Conservation (phyloP, 495 filamentous ascomycete genomes). For the Penicillium turbatum region DNA sequence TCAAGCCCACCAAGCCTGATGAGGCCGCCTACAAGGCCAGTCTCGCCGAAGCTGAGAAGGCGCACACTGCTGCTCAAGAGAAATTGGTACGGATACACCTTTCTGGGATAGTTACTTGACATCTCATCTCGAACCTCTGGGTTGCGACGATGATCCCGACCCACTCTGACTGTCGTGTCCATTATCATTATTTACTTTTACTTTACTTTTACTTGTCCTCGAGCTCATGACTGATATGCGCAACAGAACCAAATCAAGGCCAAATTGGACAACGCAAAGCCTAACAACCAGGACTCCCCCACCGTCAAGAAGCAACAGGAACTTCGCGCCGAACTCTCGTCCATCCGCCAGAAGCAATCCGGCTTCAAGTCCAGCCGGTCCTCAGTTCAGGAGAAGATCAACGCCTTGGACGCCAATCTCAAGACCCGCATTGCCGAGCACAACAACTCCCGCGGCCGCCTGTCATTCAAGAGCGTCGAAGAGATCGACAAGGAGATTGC, state of each 20-base stretch:
- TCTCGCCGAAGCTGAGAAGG: constrained; percentile 76
- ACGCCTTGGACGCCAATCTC: constrained; percentile 74
- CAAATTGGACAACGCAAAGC: constrained; percentile 75
- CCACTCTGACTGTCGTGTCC: constrained; percentile 2
- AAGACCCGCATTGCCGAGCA: constrained; percentile 78
- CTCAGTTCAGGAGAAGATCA: constrained; percentile 78
- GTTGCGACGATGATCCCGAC: constrained; percentile 2
- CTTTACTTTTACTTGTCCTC: neutral
- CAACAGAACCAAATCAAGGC: constrained; percentile 73
- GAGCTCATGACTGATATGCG: constrained; percentile 6
- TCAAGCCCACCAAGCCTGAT: constrained; percentile 52
- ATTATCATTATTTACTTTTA: too few relatives aligned
- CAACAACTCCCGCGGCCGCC: constrained; percentile 70
- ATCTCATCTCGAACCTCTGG: neutral
- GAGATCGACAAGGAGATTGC: constrained; percentile 81
- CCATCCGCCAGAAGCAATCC: constrained; percentile 76
- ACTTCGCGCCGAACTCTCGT: constrained; percentile 63
- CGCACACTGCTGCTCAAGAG: constrained; percentile 65
- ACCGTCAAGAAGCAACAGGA: constrained; percentile 73
- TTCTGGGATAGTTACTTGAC: neutral
- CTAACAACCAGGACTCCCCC: constrained; percentile 71
- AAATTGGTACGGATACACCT: constrained; percentile 60
- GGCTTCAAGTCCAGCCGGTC: constrained; percentile 74
- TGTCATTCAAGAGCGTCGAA: constrained; percentile 79
- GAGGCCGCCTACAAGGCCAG: constrained; percentile 56